Percentiles rank a stretch among this genome's conserved stretches.
These are phyloP conservation scores for Talaromyces sp. DNA, from an alignment of 2,329 filamentous ascomycete genomes.

Conservation along the genomic window DNA sequence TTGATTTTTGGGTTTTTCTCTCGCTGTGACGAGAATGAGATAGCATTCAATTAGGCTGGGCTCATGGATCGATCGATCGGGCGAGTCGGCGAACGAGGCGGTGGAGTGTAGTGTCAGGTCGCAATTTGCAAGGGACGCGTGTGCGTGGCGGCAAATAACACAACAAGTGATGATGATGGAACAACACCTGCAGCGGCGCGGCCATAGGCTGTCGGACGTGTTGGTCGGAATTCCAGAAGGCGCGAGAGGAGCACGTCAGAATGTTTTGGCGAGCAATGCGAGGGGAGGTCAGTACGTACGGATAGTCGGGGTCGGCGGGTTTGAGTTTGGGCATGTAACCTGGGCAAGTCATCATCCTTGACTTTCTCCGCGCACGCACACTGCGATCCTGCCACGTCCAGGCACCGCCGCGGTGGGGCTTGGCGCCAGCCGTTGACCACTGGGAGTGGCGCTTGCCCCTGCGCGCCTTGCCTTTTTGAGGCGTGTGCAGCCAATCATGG, in stretches of 20 bases:
- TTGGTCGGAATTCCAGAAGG: neutral
- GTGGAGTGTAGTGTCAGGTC: neutral
- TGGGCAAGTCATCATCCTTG: neutral
- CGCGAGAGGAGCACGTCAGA: neutral
- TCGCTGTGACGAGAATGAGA: neutral
- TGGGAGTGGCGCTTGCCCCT: neutral
- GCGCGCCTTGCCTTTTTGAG: constrained; percentile 3
- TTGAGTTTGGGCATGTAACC: neutral
- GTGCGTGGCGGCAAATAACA: neutral
- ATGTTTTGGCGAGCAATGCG: neutral
- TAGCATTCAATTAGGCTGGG: neutral
- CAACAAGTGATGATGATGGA: neutral
- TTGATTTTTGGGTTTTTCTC: neutral
- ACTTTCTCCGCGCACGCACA: neutral
- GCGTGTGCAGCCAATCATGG: neutral
- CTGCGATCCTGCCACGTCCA: constrained; percentile 5
- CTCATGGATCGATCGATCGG: neutral
- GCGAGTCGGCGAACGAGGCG: neutral
- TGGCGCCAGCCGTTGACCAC: neutral
- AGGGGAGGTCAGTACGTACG: neutral
- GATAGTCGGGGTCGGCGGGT: neutral
- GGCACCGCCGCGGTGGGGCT: constrained; percentile 6
- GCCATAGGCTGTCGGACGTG: neutral
- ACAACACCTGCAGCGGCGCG: neutral
- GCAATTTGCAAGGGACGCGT: neutral